Conservation (phyloP, 805 yeast genomes). For the Nakazawaea laoshanensis region DNA sequence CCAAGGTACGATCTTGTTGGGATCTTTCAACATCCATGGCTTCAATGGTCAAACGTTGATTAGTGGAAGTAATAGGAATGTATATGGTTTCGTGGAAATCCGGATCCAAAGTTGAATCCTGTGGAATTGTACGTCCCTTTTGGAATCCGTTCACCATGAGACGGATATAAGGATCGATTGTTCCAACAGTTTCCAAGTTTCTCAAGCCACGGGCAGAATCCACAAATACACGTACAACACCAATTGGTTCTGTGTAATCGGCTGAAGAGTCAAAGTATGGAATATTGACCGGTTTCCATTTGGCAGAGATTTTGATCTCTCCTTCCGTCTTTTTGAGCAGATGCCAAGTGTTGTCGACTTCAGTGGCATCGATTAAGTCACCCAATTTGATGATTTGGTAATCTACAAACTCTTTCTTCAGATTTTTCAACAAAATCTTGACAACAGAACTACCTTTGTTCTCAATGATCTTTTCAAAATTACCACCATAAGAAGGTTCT, state of each 20-base stretch:
- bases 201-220: constrained; percentile 66
- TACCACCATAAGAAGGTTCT: constrained; percentile 46
- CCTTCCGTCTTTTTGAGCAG: constrained; percentile 64
- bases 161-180: constrained; percentile 86
- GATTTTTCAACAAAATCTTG: constrained; percentile 57
- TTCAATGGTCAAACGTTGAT: constrained; percentile 77
- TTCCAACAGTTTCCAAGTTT: constrained; percentile 84
- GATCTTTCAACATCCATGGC: constrained; percentile 84
- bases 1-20: constrained; percentile 81
- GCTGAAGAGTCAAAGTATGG: constrained; percentile 58
- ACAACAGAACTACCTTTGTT: constrained; percentile 67
- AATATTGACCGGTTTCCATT: constrained; percentile 83
- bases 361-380: constrained; percentile 69
- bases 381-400: constrained; percentile 49
- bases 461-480: constrained; percentile 56
- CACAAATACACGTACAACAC: constrained; percentile 72
- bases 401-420: constrained; percentile 47
- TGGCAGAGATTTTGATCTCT: constrained; percentile 57
- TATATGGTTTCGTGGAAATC: constrained; percentile 79
- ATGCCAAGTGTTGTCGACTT: constrained; percentile 73
- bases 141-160: constrained; percentile 69
- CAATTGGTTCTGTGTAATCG: constrained; percentile 92
- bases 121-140: constrained; percentile 68
- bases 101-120: constrained; percentile 65
- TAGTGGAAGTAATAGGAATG: constrained; percentile 73